phyloP scores from a whole-genome alignment of 169 alveolate genomes.

The Eimeria sp. region DNA sequence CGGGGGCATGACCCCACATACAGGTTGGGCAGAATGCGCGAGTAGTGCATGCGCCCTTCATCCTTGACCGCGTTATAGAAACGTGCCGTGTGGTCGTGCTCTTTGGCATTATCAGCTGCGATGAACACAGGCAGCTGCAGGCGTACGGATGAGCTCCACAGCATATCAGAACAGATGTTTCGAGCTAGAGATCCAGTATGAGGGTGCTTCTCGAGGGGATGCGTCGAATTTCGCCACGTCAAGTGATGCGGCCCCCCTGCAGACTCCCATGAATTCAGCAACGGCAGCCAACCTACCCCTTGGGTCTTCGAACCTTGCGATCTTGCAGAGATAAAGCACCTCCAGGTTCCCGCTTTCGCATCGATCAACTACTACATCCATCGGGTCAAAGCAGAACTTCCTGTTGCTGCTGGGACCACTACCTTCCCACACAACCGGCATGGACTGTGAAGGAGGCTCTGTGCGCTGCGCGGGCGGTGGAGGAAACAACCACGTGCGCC shows the following conservation, averaged over 20 bases:
- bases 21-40: conserved; percentile 59
- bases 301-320: conserved; percentile 75
- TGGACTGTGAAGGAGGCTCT: conserved; percentile 45
- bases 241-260: background rate
- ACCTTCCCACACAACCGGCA: conserved; percentile 76
- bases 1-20: conserved; percentile 80
- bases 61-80: conserved; percentile 66
- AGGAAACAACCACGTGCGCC: conserved; percentile 82
- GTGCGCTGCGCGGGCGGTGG: conserved; percentile 73
- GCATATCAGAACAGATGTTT: background rate
- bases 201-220: background rate
- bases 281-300: conserved; percentile 17
- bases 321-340: conserved; percentile 68
- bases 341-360: conserved; percentile 71
- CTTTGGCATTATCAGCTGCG: conserved; percentile 34
- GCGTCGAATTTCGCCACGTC: background rate
- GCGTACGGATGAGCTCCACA: background rate
- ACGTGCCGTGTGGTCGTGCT: conserved; percentile 61
- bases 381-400: conserved; percentile 71
- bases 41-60: conserved; percentile 75
- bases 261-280: too few species aligned
- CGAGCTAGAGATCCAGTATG: background rate
- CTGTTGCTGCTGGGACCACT: conserved; percentile 71
- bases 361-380: conserved; percentile 75
- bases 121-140: conserved; percentile 9